Percentiles rank a stretch among this genome's conserved stretches.
phyloP scores from a whole-genome alignment of 148 eudicot genomes.

The Rhododendron ovatum region DNA sequence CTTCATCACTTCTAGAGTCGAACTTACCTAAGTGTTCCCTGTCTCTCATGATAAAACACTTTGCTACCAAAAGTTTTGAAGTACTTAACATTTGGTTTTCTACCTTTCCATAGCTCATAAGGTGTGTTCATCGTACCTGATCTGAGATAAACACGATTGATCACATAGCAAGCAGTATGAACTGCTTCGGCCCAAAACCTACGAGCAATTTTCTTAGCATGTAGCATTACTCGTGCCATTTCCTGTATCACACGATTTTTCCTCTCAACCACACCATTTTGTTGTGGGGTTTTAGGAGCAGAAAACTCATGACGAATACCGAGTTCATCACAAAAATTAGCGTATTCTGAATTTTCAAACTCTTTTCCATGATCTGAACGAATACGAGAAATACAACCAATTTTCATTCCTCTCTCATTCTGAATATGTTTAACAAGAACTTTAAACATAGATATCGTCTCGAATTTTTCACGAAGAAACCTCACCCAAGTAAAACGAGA shows the following conservation, averaged over 20 bases:
- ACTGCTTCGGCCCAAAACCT: neutral
- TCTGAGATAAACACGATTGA: neutral
- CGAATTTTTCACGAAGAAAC: neutral
- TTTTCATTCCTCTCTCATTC: neutral
- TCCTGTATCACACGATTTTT: neutral
- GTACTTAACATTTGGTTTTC: neutral
- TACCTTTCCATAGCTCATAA: neutral
- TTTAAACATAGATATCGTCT: neutral
- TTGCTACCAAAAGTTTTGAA: neutral
- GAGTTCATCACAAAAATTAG: neutral
- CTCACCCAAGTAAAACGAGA: neutral
- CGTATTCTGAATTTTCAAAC: neutral
- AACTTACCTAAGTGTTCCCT: neutral
- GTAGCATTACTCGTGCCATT: neutral
- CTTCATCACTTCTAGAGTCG: neutral
- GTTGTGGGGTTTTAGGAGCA: neutral
- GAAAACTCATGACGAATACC: neutral
- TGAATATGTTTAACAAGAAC: neutral
- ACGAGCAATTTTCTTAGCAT: neutral
- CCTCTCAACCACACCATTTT: neutral
- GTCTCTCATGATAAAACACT: neutral
- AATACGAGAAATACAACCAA: neutral
- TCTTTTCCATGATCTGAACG: neutral
- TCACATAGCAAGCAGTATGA: neutral
- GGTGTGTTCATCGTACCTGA: neutral